phyloP scores from a whole-genome alignment of 139 green algal species.

The Haematococcus sp. region DNA sequence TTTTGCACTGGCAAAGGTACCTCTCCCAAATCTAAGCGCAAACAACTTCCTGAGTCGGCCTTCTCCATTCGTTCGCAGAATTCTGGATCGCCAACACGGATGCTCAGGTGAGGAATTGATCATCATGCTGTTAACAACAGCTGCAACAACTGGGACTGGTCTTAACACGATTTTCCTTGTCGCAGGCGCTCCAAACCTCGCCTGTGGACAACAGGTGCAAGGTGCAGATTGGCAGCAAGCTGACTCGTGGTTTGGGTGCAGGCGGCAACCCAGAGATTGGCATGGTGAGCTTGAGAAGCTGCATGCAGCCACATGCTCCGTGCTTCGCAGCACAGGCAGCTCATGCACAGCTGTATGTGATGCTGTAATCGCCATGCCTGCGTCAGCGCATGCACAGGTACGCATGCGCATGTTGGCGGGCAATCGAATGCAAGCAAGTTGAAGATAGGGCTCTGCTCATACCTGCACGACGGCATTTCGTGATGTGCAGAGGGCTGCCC shows the following conservation, averaged over 20 bases:
- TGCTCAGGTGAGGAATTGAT: slow-evolving; percentile 63
- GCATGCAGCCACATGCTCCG: background rate
- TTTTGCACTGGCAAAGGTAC: too few species aligned
- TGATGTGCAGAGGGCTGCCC: slow-evolving; percentile 74
- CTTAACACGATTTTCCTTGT: background rate
- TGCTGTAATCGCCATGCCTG: too few species aligned
- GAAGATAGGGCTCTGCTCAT: too few species aligned
- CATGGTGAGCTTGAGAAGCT: slow-evolving; percentile 43
- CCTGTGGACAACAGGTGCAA: slow-evolving; percentile 58
- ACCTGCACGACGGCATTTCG: too few species aligned
- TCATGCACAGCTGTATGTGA: background rate
- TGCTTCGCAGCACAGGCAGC: background rate
- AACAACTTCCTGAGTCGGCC: too few species aligned
- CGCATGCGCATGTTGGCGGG: too few species aligned
- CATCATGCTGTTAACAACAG: background rate
- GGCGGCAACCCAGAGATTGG: slow-evolving; percentile 87
- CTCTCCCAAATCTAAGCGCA: too few species aligned
- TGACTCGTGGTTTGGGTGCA: slow-evolving; percentile 87
- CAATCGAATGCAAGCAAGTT: too few species aligned
- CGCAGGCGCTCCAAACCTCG: slow-evolving; percentile 71
- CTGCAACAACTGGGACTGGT: background rate
- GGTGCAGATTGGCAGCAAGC: slow-evolving; percentile 85
- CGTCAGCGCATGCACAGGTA: too few species aligned
- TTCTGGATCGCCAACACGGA: slow-evolving; percentile 97
- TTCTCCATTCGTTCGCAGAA: slow-evolving; percentile 46